phyloP scores from a whole-genome alignment of 2,329 filamentous ascomycete genomes.

The Cytospora piceae region DNA sequence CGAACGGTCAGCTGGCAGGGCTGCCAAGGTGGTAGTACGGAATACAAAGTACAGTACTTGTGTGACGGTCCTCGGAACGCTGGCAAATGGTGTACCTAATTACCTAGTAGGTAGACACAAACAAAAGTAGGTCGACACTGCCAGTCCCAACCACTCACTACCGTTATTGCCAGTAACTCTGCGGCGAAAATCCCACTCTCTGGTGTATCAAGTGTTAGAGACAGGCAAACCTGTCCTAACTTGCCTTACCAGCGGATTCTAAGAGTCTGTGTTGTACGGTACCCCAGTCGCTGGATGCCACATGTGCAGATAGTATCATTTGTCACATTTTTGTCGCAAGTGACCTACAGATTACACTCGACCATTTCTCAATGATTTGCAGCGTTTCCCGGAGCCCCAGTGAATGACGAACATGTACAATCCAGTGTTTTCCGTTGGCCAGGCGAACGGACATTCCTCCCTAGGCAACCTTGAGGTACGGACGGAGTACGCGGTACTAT shows the following conservation, averaged over 20 bases:
- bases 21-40: background rate
- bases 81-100: background rate
- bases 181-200: background rate
- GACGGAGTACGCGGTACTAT: background rate
- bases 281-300: background rate
- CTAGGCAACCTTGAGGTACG: background rate
- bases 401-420: slow-evolving; percentile 1
- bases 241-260: background rate
- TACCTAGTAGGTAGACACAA: no score
- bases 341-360: background rate
- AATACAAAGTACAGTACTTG: background rate
- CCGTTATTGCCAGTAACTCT: background rate
- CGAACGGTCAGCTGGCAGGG: background rate
- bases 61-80: background rate
- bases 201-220: background rate
- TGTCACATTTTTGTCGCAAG: background rate
- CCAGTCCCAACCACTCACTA: background rate
- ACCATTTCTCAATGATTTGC: background rate
- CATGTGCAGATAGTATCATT: background rate
- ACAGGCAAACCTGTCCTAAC: background rate
- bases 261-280: background rate
- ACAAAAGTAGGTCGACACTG: background rate
- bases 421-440: background rate
- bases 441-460: background rate
- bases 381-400: slow-evolving; percentile 1